Evolutionary conservation across 1,139 yeast species (phyloP).

Genomic region (Debaryomycetaceae sp.): DNA sequence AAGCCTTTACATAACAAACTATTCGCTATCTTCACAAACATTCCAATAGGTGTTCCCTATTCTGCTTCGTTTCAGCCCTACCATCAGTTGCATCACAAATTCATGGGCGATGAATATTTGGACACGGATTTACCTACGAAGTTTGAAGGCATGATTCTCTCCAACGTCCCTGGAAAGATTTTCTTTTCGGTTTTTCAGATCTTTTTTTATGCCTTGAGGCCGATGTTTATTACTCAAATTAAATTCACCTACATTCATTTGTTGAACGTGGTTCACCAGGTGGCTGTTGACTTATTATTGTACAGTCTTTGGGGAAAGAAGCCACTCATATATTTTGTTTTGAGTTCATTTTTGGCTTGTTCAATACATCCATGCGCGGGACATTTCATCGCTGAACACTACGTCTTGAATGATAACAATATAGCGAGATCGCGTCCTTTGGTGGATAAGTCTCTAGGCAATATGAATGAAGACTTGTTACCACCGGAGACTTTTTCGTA

Average conservation of each 20-base stretch:
- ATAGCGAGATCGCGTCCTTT: conserved; percentile 23
- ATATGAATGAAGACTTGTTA: conserved; percentile 28
- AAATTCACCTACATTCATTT: conserved; percentile 73
- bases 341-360: conserved; percentile 85
- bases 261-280: conserved; percentile 61
- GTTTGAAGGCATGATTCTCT: conserved; percentile 69
- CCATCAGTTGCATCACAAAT: conserved; percentile 88
- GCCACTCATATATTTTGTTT: conserved; percentile 61
- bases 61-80: conserved; percentile 90
- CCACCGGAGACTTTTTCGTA: conserved; percentile 86
- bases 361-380: conserved; percentile 94
- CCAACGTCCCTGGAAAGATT: conserved; percentile 80
- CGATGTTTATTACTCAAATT: conserved; percentile 78
- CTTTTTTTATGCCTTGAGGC: conserved; percentile 83
- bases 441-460: conserved; percentile 14
- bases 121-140: conserved; percentile 88
- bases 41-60: conserved; percentile 88
- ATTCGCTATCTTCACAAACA: conserved; percentile 71
- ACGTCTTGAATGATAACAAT: conserved; percentile 63
- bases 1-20: conserved; percentile 73
- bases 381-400: conserved; percentile 92
- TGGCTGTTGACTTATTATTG: conserved; percentile 54
- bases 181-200: conserved; percentile 90
- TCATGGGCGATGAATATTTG: conserved; percentile 77
- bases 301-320: conserved; percentile 61